These are phyloP conservation scores for Xylaria flabelliformis DNA, from an alignment of 495 filamentous ascomycete genomes.

Conservation along the genomic window DNA sequence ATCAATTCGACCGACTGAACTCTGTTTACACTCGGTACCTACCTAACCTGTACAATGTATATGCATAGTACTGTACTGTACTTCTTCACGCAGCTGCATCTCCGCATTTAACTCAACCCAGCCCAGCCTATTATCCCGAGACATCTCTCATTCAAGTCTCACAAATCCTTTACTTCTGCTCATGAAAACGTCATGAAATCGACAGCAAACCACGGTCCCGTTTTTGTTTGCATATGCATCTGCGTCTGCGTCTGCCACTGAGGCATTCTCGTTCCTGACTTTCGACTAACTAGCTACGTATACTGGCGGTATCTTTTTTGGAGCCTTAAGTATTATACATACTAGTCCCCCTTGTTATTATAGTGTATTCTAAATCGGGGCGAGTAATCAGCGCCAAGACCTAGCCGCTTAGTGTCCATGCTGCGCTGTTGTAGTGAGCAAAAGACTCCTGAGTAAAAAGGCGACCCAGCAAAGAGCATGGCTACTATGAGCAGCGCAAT, in stretches of 20 bases:
- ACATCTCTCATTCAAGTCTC: background rate
- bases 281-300: background rate
- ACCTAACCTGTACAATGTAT: background rate
- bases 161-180: constrained; percentile 6
- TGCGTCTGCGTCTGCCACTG: background rate
- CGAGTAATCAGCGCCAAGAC: constrained; percentile 22
- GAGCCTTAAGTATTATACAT: constrained; percentile 3
- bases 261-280: background rate
- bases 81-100: background rate
- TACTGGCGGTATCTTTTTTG: constrained; percentile 2
- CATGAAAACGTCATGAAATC: constrained; percentile 27
- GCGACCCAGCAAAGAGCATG: constrained; percentile 10
- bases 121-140: background rate
- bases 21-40: background rate
- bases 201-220: too few relatives aligned
- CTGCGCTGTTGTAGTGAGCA: background rate
- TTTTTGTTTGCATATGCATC: constrained; percentile 1
- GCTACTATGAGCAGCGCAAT: constrained; percentile 13
- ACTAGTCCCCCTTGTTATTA: background rate
- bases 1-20: background rate
- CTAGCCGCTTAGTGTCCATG: constrained; percentile 21
- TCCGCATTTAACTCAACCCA: background rate
- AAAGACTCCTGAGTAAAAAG: constrained; percentile 3
- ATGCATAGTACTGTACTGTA: background rate
- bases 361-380: constrained; percentile 15